Evolutionary conservation across 139 green algal species (phyloP).

Genomic region (Coelastrella sp.): DNA sequence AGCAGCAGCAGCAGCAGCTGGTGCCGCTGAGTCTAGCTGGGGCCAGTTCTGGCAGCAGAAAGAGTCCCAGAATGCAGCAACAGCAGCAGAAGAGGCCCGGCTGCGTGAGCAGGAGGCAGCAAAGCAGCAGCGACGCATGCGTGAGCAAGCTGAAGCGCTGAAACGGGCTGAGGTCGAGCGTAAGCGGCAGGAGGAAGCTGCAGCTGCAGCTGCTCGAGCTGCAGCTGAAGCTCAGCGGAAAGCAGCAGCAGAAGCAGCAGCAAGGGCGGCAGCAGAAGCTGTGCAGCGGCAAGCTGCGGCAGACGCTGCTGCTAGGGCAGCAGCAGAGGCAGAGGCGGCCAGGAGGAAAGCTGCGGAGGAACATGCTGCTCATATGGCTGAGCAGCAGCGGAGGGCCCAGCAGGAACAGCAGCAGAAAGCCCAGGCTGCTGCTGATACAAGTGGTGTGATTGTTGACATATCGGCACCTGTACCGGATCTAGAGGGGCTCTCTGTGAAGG

Average conservation of each 20-base stretch:
- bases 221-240: neutral
- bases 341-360: neutral
- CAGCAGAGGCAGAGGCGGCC: slow-evolving; percentile 1
- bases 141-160: slow-evolving; percentile 1
- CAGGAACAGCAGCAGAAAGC: neutral
- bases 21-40: neutral
- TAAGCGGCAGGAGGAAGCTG: neutral
- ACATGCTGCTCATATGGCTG: neutral
- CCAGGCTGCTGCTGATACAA: neutral
- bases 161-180: neutral
- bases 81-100: neutral
- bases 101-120: neutral
- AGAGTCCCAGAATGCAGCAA: neutral
- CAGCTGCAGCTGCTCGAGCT: slow-evolving; percentile 1
- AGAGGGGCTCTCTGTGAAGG: slow-evolving; percentile 3
- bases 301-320: neutral
- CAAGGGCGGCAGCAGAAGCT: neutral
- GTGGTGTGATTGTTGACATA: neutral
- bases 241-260: slow-evolving; percentile 8
- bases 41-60: slow-evolving; percentile 19
- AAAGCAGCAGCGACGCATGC: slow-evolving; percentile 17
- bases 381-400: neutral
- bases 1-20: slow-evolving; percentile 15
- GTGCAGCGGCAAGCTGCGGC: neutral
- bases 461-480: neutral